These are phyloP conservation scores for Xylaria acuta DNA, from an alignment of 495 filamentous ascomycete genomes.

Conservation along the genomic window DNA sequence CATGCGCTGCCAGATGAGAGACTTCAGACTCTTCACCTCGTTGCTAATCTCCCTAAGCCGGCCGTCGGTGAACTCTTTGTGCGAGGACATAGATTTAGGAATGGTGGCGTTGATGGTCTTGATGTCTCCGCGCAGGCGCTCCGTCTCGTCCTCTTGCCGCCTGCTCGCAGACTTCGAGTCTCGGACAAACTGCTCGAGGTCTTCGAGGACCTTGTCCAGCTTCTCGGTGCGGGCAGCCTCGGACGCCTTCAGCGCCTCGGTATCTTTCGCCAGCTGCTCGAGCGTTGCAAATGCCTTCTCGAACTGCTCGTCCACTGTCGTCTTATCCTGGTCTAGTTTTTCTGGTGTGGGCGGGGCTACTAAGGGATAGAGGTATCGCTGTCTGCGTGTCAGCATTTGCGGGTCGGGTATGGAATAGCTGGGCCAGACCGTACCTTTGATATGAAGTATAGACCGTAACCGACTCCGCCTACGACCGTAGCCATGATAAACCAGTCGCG, in stretches of 20 bases:
- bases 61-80: slow-evolving; percentile 82
- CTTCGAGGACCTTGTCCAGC: slow-evolving; percentile 79
- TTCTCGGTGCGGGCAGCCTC: slow-evolving; percentile 85
- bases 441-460: slow-evolving; percentile 85
- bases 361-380: slow-evolving; percentile 90
- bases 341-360: slow-evolving; percentile 93
- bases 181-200: slow-evolving; percentile 80
- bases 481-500: slow-evolving; percentile 99
- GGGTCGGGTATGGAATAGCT: background rate
- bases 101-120: slow-evolving; percentile 80
- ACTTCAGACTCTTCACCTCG: slow-evolving; percentile 92
- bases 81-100: slow-evolving; percentile 83
- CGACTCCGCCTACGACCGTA: slow-evolving; percentile 83
- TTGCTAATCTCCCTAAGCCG: slow-evolving; percentile 82
- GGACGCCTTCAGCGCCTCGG: slow-evolving; percentile 79
- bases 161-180: slow-evolving; percentile 80
- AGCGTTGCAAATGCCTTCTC: slow-evolving; percentile 88
- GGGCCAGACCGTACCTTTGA: slow-evolving; percentile 66
- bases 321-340: slow-evolving; percentile 91
- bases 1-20: slow-evolving; percentile 81
- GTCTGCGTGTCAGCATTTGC: slow-evolving; percentile 30
- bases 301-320: slow-evolving; percentile 88
- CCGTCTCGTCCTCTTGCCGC: slow-evolving; percentile 82
- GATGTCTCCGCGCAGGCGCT: slow-evolving; percentile 86
- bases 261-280: slow-evolving; percentile 90